Conservation (phyloP, 2,329 filamentous ascomycete genomes). For the Bisporella sp. region DNA sequence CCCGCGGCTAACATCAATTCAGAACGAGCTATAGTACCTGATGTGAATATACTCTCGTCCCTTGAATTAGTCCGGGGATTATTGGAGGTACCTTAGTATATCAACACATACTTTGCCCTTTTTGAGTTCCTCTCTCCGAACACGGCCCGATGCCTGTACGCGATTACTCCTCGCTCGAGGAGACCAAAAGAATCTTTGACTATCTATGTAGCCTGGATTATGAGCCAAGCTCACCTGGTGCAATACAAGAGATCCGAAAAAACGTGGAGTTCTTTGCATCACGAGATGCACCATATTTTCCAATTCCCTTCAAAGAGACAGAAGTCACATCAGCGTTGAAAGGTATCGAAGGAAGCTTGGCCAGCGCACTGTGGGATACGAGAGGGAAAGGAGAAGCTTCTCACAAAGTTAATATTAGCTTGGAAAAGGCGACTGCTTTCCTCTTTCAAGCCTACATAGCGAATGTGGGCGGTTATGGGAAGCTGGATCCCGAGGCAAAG, state of each 20-base stretch:
- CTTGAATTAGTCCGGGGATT: too few species aligned
- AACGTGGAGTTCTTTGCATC: constrained; percentile 29
- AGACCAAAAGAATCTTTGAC: constrained; percentile 11
- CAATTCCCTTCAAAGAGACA: constrained; percentile 39
- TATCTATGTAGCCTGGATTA: constrained; percentile 9
- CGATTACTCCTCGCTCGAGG: constrained; percentile 9
- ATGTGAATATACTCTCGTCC: too few species aligned
- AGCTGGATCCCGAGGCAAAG: constrained; percentile 37
- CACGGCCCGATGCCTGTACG: too few species aligned
- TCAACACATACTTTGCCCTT: too few species aligned
- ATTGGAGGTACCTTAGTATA: too few species aligned
- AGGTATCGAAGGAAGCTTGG: constrained; percentile 36
- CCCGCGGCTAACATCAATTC: too few species aligned
- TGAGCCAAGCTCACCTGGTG: constrained; percentile 21
- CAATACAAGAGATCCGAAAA: constrained; percentile 17
- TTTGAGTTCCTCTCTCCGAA: too few species aligned
- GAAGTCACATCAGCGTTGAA: constrained; percentile 36
- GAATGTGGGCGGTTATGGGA: constrained; percentile 42
- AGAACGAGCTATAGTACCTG: too few species aligned
- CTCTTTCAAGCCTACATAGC: constrained; percentile 49
- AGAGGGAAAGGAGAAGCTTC: constrained; percentile 27
- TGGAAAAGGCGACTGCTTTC: constrained; percentile 44
- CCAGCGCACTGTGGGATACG: constrained; percentile 48
- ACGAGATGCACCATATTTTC: constrained; percentile 34
- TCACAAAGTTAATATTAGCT: constrained; percentile 38